Conservation (phyloP, 2,329 filamentous ascomycete species). For the Ophiostoma sp. region DNA sequence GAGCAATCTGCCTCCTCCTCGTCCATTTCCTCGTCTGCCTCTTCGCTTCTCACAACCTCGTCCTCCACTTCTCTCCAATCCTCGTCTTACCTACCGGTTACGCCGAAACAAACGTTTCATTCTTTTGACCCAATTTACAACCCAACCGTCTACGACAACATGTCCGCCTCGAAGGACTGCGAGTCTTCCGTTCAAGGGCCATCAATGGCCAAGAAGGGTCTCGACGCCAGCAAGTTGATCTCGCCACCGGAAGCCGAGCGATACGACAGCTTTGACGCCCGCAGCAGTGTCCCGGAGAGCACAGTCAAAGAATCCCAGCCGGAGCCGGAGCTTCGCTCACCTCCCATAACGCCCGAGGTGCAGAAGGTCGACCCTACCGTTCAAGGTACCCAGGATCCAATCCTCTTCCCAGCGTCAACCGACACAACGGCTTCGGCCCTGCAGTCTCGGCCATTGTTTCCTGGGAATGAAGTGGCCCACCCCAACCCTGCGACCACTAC, state of each 20-base stretch:
- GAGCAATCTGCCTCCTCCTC: constrained; percentile 28
- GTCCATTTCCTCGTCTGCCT: constrained; percentile 14
- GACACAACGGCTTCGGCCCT: constrained; percentile 37
- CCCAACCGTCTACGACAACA: not conserved
- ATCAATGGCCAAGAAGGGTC: constrained; percentile 41
- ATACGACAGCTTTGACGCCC: constrained; percentile 50
- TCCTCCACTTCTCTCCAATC: constrained; percentile 2
- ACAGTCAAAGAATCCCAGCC: not conserved
- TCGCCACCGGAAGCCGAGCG: constrained; percentile 60
- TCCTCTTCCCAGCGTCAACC: constrained; percentile 51
- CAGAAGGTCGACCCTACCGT: constrained; percentile 20
- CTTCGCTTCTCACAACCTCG: constrained; percentile 6
- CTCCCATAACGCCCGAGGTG: constrained; percentile 57
- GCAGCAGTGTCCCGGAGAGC: no score
- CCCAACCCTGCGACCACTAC: constrained; percentile 51
- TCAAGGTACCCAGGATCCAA: constrained; percentile 47
- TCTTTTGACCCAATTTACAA: not conserved
- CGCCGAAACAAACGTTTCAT: constrained; percentile 4
- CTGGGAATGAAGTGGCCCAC: constrained; percentile 40
- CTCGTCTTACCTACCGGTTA: constrained; percentile 13
- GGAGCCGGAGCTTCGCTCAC: constrained; percentile 48
- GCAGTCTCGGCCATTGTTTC: constrained; percentile 54
- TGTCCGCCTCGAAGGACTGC: not conserved
- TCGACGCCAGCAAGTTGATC: constrained; percentile 59
- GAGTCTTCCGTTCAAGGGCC: not conserved